These are phyloP conservation scores for Gaeumannomyces sp. DNA, from an alignment of 2,329 filamentous ascomycete species.

Conservation along the genomic window DNA sequence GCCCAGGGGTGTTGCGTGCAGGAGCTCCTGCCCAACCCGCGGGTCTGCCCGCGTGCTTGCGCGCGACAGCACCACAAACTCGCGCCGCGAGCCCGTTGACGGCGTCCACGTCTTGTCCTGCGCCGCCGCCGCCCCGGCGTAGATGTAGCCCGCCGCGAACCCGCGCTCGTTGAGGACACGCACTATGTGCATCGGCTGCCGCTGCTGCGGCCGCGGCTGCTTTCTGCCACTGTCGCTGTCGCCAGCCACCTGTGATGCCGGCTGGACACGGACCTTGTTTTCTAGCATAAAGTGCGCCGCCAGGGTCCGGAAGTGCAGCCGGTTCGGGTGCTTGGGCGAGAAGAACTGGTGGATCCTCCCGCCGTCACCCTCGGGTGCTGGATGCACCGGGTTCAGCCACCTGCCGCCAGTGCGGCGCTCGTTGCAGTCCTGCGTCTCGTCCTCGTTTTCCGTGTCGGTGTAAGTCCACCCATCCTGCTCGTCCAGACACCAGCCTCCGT, in stretches of 20 bases:
- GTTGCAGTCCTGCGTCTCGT: neutral
- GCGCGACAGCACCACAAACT: constrained; percentile 8
- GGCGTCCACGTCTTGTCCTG: neutral
- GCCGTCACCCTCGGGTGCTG: neutral
- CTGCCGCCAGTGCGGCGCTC: neutral
- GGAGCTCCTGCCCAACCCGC: constrained; percentile 9
- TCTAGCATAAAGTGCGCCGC: constrained; percentile 3
- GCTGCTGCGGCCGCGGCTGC: neutral
- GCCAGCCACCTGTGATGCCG: too few species aligned
- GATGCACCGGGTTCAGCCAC: constrained; percentile 7
- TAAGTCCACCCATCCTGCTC: constrained; percentile 8
- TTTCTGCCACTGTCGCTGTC: neutral
- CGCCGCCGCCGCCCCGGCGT: neutral
- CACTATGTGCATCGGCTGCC: neutral
- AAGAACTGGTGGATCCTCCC: neutral
- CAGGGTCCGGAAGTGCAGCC: constrained; percentile 8
- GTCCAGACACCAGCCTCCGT: neutral
- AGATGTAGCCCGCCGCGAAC: constrained; percentile 7
- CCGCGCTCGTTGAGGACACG: constrained; percentile 7
- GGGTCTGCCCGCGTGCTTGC: constrained; percentile 6
- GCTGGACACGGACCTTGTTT: neutral
- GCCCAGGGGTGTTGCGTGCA: constrained; percentile 5
- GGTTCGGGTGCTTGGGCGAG: neutral
- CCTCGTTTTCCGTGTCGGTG: neutral
- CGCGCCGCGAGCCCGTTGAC: neutral